Evolutionary conservation across 495 filamentous ascomycete species (phyloP), one percentile per base, ranked within the genome.

Genomic region (Lophiostoma macrostomum): DNA sequence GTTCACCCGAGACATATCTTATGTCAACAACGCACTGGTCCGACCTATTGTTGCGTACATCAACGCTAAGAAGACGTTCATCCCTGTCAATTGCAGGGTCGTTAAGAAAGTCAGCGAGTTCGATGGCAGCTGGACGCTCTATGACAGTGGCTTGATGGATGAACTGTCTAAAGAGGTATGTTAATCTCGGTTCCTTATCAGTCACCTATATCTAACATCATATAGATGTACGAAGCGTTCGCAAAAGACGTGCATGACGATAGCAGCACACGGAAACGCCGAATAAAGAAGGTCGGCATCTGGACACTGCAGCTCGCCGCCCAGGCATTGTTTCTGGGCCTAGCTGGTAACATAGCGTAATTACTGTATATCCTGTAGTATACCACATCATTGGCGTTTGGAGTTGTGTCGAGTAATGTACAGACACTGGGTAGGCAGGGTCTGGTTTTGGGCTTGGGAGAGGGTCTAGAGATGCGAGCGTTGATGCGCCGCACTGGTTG

Each of bases 21-120:
- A 97, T 69, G 87, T 95, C 55, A 97, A 96, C 69, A 91, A 91
- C 64, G 93, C 93, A 2, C 80, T 98, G 5, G 85, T 97, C 32
- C 81, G 93, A 22, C 93, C 93, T 13, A 98, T 98, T 48, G 93
- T 98, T n/a, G 94, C 93, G 1, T 98, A 96, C 64, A 96, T 98
- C 71, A 98, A 98, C 69, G 88, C 88, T 25, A 82, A 86, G 65
- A 84, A 82, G 62, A 91, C 90, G 0, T 96, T 95, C 65, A 97
- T 98, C 39, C 94, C 93, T 8, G 84, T 98, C 64, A 86, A 85
- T 52, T 97, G 93, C 71, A 87, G 91, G 44, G 86, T 98, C 46
- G 86, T 95, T 54, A 98, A 98, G 71, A 80, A 79, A 2, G 77
- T 80, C 8, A 75, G 77, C 47, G 93, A 98, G 68, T 98, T 97